Evolutionary conservation across 1,139 yeast genomes (phyloP).

Genomic region (Geotrichum klebahnii): DNA sequence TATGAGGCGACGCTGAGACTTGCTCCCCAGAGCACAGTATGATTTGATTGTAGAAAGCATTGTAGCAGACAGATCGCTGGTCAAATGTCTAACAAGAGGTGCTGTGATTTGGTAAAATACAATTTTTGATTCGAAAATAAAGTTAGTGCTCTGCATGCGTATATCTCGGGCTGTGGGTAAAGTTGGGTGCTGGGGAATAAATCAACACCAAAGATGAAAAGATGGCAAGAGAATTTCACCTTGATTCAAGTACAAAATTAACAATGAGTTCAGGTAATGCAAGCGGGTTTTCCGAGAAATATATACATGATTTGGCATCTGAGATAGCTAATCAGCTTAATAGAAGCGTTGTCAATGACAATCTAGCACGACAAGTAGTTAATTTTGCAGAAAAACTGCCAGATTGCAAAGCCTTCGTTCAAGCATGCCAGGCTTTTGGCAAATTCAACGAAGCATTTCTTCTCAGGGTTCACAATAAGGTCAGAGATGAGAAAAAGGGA

Average conservation of each 20-base stretch:
- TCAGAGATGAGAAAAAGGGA: slow-evolving; percentile 3
- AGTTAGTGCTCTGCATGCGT: neutral
- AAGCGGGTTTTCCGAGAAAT: slow-evolving; percentile 16
- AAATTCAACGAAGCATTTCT: slow-evolving; percentile 32
- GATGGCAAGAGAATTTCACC: neutral
- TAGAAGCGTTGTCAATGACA: slow-evolving; percentile 26
- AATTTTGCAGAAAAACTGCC: slow-evolving; percentile 28
- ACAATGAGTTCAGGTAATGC: slow-evolving; percentile 11
- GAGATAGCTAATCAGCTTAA: slow-evolving; percentile 33
- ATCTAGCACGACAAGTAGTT: slow-evolving; percentile 30
- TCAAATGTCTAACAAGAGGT: neutral
- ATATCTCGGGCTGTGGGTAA: slow-evolving; percentile 1
- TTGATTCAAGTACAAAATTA: slow-evolving; percentile 5
- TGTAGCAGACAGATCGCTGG: neutral
- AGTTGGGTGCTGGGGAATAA: neutral
- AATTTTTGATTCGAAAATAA: slow-evolving; percentile 9
- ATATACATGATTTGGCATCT: slow-evolving; percentile 24
- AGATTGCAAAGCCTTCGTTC: slow-evolving; percentile 27
- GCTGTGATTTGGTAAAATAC: slow-evolving; percentile 13
- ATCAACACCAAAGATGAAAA: no score
- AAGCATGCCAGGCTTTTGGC: slow-evolving; percentile 35
- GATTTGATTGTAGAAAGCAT: slow-evolving; percentile 6
- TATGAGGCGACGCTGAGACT: slow-evolving; percentile 8
- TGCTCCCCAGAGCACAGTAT: neutral
- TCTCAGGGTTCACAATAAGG: slow-evolving; percentile 25